Base-by-base conservation (phyloP, 2,329 filamentous ascomycete genomes). In the Pezicula rhizophila region DNA sequence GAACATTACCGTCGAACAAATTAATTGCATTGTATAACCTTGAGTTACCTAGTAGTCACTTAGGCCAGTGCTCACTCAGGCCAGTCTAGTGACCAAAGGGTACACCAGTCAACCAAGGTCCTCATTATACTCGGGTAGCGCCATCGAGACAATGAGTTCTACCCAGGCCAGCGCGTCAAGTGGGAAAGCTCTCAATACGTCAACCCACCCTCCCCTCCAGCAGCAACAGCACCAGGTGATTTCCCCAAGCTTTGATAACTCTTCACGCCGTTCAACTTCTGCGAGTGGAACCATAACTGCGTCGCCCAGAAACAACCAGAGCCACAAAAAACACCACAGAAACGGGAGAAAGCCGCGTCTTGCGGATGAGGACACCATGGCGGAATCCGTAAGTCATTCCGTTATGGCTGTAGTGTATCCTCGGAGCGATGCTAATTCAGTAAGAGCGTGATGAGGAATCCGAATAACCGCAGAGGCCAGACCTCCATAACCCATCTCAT, bases 401-500 rank as follows among this genome's bases (percentile, higher is more conserved):
- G 39, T 47, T 38, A 41, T 25, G 26, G 28, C 37, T 31, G 28
- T 10, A 10, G 7, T 50, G 14, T 20, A 25, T 34, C 15, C 18
- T 12, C 17, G n/a, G 34, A 7, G 20, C 18, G 33, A 42, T 46
- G 48, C 57, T 58, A 46, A 57, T 49, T 39, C 8, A 33, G 12
- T 14, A 43, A 58, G 57, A 50, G 52, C 46, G 57, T 60, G 78
- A 79, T 75, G 75, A 69, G 77, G 75, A 69, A 85, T 83, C 78
- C 78, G 52, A 82, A 72, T 59, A 82, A 82, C 60, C 85, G 93
- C 51, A 89, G 93, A 61, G 93, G 93, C 47, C 92, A 96, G 69
- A 96, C 90, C 47, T 95, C 89, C 62, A 99, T 99, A 65, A 97
- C 93, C 37, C 93, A 99, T 68, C 73, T 99, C 49, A 87, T 99